Base-by-base conservation (phyloP, 208 protist genomes). In the Crithidia mellificae region DNA sequence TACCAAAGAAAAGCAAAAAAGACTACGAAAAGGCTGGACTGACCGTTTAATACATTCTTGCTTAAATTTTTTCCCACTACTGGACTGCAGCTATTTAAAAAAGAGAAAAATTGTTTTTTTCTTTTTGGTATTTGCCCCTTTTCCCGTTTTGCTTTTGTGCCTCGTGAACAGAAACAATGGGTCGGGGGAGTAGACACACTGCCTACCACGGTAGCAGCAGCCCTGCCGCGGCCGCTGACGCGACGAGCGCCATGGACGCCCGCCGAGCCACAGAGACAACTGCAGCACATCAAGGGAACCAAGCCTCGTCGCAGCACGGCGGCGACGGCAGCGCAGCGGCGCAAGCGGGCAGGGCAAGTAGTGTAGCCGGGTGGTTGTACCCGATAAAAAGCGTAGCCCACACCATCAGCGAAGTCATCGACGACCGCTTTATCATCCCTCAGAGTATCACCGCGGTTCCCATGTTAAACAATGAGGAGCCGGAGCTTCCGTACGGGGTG, bases 361-460 rank as follows among this genome's bases (percentile, higher is more conserved):
- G 1, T 3, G 5, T 6, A 0, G 25, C n/a, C 25, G 9, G 52
- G 46, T 24, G 8, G 38, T 65, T 62, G 62, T 41, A 50, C 24
- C 15, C 9, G 3, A 15, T 63, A 1, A 54, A 59, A 4, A 8
- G 6, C 29, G 7, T 44, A 8, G 14, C 57, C 1, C 38, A 14
- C 6, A 63, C 69, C 19, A 52, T 76, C 12, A 44, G 38, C 56
- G 62, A 64, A 38, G 66, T 62, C 12, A 62, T 76, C 27, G 70
- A 69, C 12, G 70, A 69, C 27, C 70, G 70, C 12, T 76, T 76
- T 24, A 47, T 65, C 32, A 55, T 76, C 24, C 70, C 70, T 11
- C 46, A 52, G 9, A 65, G 15, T 12, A 52, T 76, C 20, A 4
- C 54, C 12, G 25, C 44, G 6, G n/a, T 61, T 43, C 55, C 70